Conservation (phyloP, 164 flowering plant species). For the Liriodendron chinense region DNA sequence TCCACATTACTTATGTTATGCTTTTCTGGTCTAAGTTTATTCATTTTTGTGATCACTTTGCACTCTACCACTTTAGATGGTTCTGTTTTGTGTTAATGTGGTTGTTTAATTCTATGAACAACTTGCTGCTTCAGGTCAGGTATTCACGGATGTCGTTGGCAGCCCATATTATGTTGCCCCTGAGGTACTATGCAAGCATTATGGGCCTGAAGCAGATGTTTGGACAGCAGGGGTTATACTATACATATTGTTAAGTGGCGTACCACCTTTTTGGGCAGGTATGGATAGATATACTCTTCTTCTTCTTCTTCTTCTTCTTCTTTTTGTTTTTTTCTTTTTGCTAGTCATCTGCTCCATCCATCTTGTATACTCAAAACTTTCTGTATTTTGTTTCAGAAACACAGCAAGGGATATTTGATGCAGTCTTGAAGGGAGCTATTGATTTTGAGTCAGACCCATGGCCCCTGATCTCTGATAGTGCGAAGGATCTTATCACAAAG, state of each 20-base stretch:
- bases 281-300: neutral
- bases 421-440: slow-evolving; percentile 85
- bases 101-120: neutral
- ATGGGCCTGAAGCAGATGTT: slow-evolving; percentile 94
- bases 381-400: slow-evolving; percentile 38
- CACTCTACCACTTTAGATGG: neutral
- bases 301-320: no score
- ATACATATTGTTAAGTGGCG: slow-evolving; percentile 89
- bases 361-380: neutral
- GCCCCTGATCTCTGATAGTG: slow-evolving; percentile 95
- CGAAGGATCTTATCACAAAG: slow-evolving; percentile 82
- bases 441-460: slow-evolving; percentile 98
- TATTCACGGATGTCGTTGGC: slow-evolving; percentile 93
- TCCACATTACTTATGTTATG: neutral
- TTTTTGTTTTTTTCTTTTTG: neutral
- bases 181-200: slow-evolving; percentile 88
- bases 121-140: slow-evolving; percentile 51
- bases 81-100: neutral
- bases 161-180: slow-evolving; percentile 99
- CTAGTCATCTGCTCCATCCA: neutral
- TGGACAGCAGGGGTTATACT: slow-evolving; percentile 99
- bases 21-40: neutral
- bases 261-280: slow-evolving; percentile 99
- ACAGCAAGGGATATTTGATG: slow-evolving; percentile 71
- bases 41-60: neutral